phyloP scores from a whole-genome alignment of 2,329 filamentous ascomycete species.

The Stromatinia cepivora region DNA sequence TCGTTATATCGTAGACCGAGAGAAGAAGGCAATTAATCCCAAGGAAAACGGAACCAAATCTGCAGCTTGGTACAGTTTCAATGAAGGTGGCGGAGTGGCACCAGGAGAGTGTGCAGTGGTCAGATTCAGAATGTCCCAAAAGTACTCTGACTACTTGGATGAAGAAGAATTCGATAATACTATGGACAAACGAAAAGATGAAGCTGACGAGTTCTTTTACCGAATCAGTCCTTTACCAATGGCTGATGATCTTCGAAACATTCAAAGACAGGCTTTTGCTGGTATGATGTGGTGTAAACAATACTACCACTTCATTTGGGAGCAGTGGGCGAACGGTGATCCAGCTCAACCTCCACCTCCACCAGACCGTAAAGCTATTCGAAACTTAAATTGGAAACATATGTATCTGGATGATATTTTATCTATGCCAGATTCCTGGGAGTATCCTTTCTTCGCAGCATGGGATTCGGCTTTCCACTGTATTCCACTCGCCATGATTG shows the following conservation, averaged over 20 bases:
- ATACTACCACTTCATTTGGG: conserved; percentile 95
- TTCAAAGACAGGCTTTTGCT: conserved; percentile 89
- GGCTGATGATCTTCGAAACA: conserved; percentile 89
- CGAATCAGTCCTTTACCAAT: conserved; percentile 90
- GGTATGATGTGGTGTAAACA: conserved; percentile 99
- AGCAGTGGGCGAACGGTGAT: conserved; percentile 96
- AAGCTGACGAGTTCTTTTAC: conserved; percentile 96
- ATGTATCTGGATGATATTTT: conserved; percentile 92
- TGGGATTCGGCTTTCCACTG: conserved; percentile 98
- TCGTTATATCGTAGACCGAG: conserved; percentile 76
- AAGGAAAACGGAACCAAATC: conserved; percentile 79
- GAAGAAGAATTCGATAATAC: conserved; percentile 92
- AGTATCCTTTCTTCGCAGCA: conserved; percentile 96
- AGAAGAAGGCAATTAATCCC: conserved; percentile 82
- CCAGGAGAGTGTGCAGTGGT: conserved; percentile 95
- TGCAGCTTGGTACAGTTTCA: conserved; percentile 89
- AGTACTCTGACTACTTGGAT: conserved; percentile 76
- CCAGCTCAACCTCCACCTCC: conserved; percentile 86
- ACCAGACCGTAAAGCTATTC: conserved; percentile 71
- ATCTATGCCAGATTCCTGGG: conserved; percentile 98
- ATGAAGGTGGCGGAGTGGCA: conserved; percentile 81
- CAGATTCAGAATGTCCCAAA: conserved; percentile 82
- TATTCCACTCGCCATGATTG: conserved; percentile 93
- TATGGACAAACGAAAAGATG: conserved; percentile 80
- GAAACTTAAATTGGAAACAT: conserved; percentile 91